Evolutionary conservation across 2,329 filamentous ascomycete species (phyloP).

Genomic region (Aspergillus quadrilineatus): DNA sequence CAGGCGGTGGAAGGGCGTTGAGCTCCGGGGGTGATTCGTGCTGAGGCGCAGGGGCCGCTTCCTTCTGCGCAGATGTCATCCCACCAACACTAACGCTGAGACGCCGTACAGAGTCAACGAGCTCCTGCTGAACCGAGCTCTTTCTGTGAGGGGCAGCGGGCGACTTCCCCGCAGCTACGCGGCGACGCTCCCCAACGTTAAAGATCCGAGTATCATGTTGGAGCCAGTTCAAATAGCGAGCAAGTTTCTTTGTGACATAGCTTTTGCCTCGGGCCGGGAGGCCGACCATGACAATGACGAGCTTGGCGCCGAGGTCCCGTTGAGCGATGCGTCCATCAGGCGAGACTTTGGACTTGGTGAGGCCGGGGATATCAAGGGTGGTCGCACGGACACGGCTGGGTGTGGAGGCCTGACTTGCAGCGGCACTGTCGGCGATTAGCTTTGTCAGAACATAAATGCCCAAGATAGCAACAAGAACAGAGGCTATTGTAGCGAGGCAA

Average conservation of each 20-base stretch:
- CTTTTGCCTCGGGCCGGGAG: constrained; percentile 94
- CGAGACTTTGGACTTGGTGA: constrained; percentile 92
- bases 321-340: constrained; percentile 93
- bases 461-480: not conserved
- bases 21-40: constrained; percentile 27
- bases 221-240: constrained; percentile 93
- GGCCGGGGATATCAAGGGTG: constrained; percentile 91
- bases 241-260: constrained; percentile 98
- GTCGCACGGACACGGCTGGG: constrained; percentile 82
- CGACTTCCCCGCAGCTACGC: constrained; percentile 66
- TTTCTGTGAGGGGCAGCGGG: constrained; percentile 28
- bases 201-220: constrained; percentile 96
- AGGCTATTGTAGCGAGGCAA: not conserved
- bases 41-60: constrained; percentile 5
- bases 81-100: constrained; percentile 42
- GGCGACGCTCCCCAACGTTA: constrained; percentile 90
- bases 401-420: constrained; percentile 50
- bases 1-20: constrained; percentile 39
- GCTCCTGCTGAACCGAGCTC: constrained; percentile 39
- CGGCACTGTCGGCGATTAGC: constrained; percentile 20
- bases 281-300: constrained; percentile 98
- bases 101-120: constrained; percentile 45
- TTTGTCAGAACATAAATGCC: not conserved
- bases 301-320: constrained; percentile 90
- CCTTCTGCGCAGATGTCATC: constrained; percentile 22